Percentiles rank a stretch among this genome's conserved stretches.
These are phyloP conservation scores for Zygosaccharomyces pseudobailii DNA, from an alignment of 1,139 yeast species.

Conservation along the genomic window DNA sequence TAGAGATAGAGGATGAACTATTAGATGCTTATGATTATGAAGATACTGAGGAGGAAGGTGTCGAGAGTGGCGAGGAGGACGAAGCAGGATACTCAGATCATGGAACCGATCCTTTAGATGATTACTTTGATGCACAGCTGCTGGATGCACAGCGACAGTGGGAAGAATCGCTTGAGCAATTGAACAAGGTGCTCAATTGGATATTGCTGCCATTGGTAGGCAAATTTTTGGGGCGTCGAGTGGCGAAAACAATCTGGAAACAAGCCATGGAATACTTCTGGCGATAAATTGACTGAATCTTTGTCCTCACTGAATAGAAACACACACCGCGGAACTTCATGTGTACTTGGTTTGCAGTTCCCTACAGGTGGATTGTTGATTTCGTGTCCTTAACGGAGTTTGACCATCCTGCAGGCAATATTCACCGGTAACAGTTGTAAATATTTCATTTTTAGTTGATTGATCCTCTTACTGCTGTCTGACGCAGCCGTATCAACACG, in stretches of 20 bases:
- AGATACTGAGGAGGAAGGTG: conserved; percentile 6
- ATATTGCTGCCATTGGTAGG: conserved; percentile 57
- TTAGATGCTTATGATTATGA: conserved; percentile 7
- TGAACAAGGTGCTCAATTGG: conserved; percentile 47
- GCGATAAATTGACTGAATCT: conserved; percentile 4
- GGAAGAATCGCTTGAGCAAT: conserved; percentile 57
- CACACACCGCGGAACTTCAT: background rate
- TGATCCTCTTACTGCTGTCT: too few relatives aligned
- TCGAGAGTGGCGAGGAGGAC: conserved; percentile 2
- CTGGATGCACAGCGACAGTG: conserved; percentile 53
- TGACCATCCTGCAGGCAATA: too few relatives aligned
- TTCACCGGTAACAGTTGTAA: too few relatives aligned
- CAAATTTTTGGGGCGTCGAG: conserved; percentile 52
- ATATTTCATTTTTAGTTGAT: too few relatives aligned
- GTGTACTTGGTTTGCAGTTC: background rate
- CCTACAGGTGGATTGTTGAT: too few relatives aligned
- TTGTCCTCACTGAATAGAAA: background rate
- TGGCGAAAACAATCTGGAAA: conserved; percentile 40
- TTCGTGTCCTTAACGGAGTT: too few relatives aligned
- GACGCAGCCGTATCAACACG: too few relatives aligned
- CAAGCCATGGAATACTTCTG: conserved; percentile 21
- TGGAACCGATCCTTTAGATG: conserved; percentile 15
- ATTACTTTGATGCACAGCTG: conserved; percentile 18
- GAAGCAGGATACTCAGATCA: conserved; percentile 18
- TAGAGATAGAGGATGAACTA: background rate